Evolutionary conservation across 495 filamentous ascomycete genomes (phyloP).

Genomic region (Parathielavia appendiculata): DNA sequence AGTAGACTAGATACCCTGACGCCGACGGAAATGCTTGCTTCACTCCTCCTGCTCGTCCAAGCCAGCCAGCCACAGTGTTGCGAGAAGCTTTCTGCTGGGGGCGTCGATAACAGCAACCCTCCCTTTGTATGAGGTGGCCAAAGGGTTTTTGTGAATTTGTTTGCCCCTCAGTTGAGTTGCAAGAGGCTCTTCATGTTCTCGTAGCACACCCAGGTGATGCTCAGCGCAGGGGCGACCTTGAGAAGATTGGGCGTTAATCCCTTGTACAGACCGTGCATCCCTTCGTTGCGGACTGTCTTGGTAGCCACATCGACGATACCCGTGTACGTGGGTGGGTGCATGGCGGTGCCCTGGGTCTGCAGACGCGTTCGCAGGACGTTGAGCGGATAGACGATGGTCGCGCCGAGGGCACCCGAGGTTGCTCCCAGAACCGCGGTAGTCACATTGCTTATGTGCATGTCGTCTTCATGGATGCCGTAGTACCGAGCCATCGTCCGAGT

Average conservation of each 20-base stretch:
- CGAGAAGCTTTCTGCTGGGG: background rate
- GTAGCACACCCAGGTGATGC: conserved; percentile 96
- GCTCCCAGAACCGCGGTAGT: conserved; percentile 80
- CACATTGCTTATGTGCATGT: conserved; percentile 69
- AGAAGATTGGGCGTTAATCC: conserved; percentile 92
- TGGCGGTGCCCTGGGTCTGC: conserved; percentile 87
- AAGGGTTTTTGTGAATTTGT: background rate
- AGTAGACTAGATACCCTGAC: conserved; percentile 17
- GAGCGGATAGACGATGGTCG: conserved; percentile 88
- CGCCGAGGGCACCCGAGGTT: conserved; percentile 84
- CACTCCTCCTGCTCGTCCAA: no score
- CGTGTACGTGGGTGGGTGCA: conserved; percentile 86
- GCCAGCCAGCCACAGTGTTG: conserved; percentile 1
- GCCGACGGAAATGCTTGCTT: conserved; percentile 24
- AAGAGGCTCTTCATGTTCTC: conserved; percentile 85
- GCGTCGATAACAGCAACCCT: background rate
- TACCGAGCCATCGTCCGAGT: conserved; percentile 63
- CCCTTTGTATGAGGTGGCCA: background rate
- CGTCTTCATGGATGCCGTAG: conserved; percentile 71
- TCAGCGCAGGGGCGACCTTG: conserved; percentile 94
- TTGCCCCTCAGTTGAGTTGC: conserved; percentile 46
- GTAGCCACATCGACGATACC: conserved; percentile 81
- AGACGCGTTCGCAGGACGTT: conserved; percentile 91
- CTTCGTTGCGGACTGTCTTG: conserved; percentile 78
- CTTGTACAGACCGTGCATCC: conserved; percentile 83